Percentiles rank a stretch among this genome's conserved stretches.
Evolutionary conservation across 2,329 filamentous ascomycete genomes (phyloP).

Genomic region (Fusarium nurragi): DNA sequence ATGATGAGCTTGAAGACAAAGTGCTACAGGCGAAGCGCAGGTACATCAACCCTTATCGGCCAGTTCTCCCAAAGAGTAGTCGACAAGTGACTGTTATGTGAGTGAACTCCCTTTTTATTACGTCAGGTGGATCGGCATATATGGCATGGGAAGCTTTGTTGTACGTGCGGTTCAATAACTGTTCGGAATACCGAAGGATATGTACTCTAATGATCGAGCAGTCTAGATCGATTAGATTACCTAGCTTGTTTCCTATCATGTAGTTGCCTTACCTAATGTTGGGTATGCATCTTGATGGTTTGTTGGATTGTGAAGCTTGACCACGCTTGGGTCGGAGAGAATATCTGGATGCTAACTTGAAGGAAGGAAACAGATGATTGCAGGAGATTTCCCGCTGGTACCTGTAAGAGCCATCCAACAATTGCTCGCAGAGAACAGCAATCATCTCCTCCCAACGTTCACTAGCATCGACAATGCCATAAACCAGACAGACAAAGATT

Average conservation of each 20-base stretch:
- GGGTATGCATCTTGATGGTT: too few species aligned
- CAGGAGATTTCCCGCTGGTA: slow-evolving; percentile 39
- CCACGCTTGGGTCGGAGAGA: not conserved
- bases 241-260: too few species aligned
- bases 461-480: slow-evolving; percentile 20
- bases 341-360: slow-evolving; percentile 8
- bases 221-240: too few species aligned
- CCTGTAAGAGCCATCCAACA: slow-evolving; percentile 17
- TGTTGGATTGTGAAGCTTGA: not conserved
- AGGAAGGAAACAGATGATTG: slow-evolving; percentile 31
- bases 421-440: slow-evolving; percentile 16
- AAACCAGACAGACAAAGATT: not conserved
- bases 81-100: slow-evolving; percentile 4
- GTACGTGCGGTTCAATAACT: not conserved
- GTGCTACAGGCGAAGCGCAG: slow-evolving; percentile 24
- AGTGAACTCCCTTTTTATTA: not conserved
- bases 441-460: slow-evolving; percentile 32
- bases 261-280: too few species aligned
- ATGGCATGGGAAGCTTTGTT: not conserved
- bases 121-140: not conserved
- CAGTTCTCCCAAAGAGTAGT: not conserved
- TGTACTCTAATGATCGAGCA: too few species aligned
- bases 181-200: too few species aligned
- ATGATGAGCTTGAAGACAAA: slow-evolving; percentile 27
- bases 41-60: slow-evolving; percentile 12